These are phyloP conservation scores for Penicillium atrosanguineum DNA, from an alignment of 495 filamentous ascomycete genomes.

Conservation along the genomic window DNA sequence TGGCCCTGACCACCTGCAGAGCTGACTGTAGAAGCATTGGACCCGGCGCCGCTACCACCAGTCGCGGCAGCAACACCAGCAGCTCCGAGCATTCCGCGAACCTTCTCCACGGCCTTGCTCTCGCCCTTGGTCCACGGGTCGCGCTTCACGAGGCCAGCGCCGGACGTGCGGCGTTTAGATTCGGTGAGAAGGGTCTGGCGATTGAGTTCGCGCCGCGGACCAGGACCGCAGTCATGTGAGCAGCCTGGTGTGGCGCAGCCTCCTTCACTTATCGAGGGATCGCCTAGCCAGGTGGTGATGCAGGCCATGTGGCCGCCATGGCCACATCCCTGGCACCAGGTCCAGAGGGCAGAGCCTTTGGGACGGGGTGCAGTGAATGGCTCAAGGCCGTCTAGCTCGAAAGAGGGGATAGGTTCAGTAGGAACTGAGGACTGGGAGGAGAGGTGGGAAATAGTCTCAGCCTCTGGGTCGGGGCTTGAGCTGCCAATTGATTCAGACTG, in stretches of 20 bases:
- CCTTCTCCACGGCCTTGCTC: slow-evolving; percentile 47
- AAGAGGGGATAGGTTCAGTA: slow-evolving; percentile 31
- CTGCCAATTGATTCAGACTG: slow-evolving; percentile 16
- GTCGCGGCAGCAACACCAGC: slow-evolving; percentile 26
- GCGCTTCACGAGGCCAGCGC: slow-evolving; percentile 39
- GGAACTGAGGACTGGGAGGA: slow-evolving; percentile 29
- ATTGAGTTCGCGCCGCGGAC: slow-evolving; percentile 51
- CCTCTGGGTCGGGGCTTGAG: slow-evolving; percentile 13
- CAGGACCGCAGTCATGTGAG: slow-evolving; percentile 68
- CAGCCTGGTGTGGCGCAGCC: slow-evolving; percentile 72
- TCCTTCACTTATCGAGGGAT: slow-evolving; percentile 58
- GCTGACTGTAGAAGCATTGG: slow-evolving; percentile 21
- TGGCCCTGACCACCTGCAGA: slow-evolving; percentile 18
- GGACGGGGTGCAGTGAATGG: slow-evolving; percentile 24
- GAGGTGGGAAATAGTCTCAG: slow-evolving; percentile 22
- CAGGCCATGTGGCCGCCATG: slow-evolving; percentile 74
- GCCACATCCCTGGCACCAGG: slow-evolving; percentile 70
- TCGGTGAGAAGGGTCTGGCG: slow-evolving; percentile 33
- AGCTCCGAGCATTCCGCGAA: slow-evolving; percentile 44
- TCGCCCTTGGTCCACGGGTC: slow-evolving; percentile 44
- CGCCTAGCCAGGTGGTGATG: slow-evolving; percentile 63
- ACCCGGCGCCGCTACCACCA: slow-evolving; percentile 19
- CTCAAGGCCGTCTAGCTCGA: slow-evolving; percentile 21
- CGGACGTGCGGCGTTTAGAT: slow-evolving; percentile 36
- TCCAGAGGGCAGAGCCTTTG: slow-evolving; percentile 52